A percentile compares a stretch with the other conserved stretches of the same genome.
phyloP scores from a whole-genome alignment of 495 filamentous ascomycete genomes.

The Penicillium antarcticum region DNA sequence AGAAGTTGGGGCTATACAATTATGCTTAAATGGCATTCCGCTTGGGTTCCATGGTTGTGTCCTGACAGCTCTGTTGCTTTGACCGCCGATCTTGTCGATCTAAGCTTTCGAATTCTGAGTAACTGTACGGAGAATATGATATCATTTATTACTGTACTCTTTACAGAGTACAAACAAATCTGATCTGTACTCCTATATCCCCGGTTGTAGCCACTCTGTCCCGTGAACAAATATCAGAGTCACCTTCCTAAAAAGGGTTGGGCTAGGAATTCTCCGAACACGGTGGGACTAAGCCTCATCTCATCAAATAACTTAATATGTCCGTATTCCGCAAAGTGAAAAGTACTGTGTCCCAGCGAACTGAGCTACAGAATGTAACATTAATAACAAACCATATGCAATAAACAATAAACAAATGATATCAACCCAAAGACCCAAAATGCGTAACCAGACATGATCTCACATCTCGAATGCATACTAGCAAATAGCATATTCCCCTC shows the following conservation, averaged over 20 bases:
- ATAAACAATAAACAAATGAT: too few species aligned
- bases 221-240: not conserved
- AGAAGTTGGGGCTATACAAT: slow-evolving; percentile 2
- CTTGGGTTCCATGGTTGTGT: slow-evolving; percentile 13
- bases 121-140: too few species aligned
- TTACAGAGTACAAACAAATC: not conserved
- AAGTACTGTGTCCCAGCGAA: too few species aligned
- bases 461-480: too few species aligned
- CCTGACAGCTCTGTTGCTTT: slow-evolving; percentile 7
- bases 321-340: too few species aligned
- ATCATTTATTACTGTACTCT: not conserved
- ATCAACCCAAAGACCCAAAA: too few species aligned
- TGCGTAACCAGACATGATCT: too few species aligned
- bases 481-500: not conserved
- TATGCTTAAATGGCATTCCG: slow-evolving; percentile 12
- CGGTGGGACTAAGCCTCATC: too few species aligned
- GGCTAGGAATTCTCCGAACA: not conserved
- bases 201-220: not conserved
- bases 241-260: not conserved
- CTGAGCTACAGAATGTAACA: too few species aligned
- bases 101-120: not conserved
- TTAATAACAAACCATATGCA: too few species aligned
- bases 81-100: slow-evolving; percentile 8
- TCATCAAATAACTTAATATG: too few species aligned
- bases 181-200: not conserved